Conservation (phyloP, 768 basidiomycete genomes). For the Leccinum boreale region DNA sequence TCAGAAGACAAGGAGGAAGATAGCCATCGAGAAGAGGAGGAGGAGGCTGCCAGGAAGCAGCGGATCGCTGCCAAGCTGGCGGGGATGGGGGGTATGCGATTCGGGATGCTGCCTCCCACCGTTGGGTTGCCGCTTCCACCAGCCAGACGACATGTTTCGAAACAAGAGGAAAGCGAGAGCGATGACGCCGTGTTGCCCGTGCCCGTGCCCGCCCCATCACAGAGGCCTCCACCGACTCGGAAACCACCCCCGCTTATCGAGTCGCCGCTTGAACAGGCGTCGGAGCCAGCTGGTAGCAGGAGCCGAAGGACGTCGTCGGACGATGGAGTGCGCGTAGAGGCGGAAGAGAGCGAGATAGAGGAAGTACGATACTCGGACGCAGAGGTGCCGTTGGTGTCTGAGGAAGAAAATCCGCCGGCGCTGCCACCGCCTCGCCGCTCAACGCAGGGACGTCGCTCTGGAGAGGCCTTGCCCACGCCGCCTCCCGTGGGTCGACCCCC, state of each 20-base stretch:
- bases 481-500: constrained; percentile 39
- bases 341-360: too few relatives aligned
- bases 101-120: constrained; percentile 49
- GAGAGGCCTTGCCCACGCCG: constrained; percentile 41
- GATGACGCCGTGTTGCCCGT: constrained; percentile 27
- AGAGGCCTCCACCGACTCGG: constrained; percentile 27
- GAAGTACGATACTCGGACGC: too few relatives aligned
- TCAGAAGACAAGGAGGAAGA: constrained; percentile 16
- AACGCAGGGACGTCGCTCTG: constrained; percentile 20
- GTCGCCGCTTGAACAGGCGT: too few relatives aligned
- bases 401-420: constrained; percentile 40
- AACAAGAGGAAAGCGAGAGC: constrained; percentile 30
- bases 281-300: too few relatives aligned
- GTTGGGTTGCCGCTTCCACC: constrained; percentile 14
- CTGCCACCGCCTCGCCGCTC: constrained; percentile 51
- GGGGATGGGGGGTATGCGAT: constrained; percentile 54
- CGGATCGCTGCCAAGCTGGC: constrained; percentile 54
- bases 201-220: constrained; percentile 31
- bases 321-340: too few relatives aligned
- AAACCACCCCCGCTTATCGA: constrained; percentile 30
- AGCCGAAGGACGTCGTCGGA: too few relatives aligned
- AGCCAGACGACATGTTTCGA: constrained; percentile 13
- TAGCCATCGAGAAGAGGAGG: constrained; percentile 37
- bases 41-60: constrained; percentile 52
- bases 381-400: too few relatives aligned